Evolutionary conservation across 495 filamentous ascomycete genomes (phyloP), one percentile per base, ranked within the genome.

Genomic region (Baudoinia panamericana): DNA sequence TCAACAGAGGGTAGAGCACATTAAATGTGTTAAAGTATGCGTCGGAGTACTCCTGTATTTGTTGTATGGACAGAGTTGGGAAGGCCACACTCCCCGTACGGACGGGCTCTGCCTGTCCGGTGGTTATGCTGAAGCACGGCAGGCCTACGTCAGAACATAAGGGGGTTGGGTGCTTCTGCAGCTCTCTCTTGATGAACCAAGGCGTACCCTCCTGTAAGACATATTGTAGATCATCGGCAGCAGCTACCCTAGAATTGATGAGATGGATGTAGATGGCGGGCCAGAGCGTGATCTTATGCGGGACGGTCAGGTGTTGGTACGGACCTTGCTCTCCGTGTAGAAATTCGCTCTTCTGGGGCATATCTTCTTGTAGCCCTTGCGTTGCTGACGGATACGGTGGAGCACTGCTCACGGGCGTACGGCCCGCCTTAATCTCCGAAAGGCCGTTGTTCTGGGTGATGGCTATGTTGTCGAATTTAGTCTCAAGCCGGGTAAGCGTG

Each of bases 261-360:
- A 70, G 54, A 43, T 68, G 63, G 36, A 48, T 41, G 42, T 68
- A 64, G 26, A 75, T 57, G 23, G 62, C 62, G 2, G 73, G 72
- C 73, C 73, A 77, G 6, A 63, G 62, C 29, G 75, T 57, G 56
- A 75, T 65, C 53, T 69, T 69, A 50, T 75, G 71, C 19, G 70
- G 66, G 1, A 69, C 65, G 19, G 70, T 67, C 22, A 69, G 61
- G 53, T 71, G 72, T 22, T 60, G 59, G 40, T 68, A 68, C 10
- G 55, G 48, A 18, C 57, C 50, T 12, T 48, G 53, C 22, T 30
- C 18, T 8, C 29, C 35, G 10, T 39, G 36, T 0, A 47, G 18
- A 22, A 36, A 23, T 22, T 38, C 54, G 11, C 7, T 17, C 8
- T 12, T 6, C 5, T 28, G 19, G 3, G 19, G 6, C 2, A 13